These are phyloP conservation scores for Candida suzukii DNA, from an alignment of 805 yeast genomes.

Conservation along the genomic window DNA sequence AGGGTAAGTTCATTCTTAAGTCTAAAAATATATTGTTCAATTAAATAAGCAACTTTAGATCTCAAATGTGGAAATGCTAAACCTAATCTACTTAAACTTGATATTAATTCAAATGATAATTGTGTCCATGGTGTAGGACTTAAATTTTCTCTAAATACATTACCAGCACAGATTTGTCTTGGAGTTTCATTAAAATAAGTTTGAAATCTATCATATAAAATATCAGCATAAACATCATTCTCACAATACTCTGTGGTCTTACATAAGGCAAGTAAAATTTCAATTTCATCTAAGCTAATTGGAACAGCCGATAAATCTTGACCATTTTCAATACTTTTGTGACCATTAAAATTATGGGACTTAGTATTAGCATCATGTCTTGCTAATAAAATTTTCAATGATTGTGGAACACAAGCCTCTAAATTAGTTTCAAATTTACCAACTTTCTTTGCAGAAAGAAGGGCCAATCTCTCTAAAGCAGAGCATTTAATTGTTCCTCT, in stretches of 20 bases:
- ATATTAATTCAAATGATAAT: constrained; percentile 27
- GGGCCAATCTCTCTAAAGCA: constrained; percentile 31
- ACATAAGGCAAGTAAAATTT: constrained; percentile 51
- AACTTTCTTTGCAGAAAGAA: constrained; percentile 20
- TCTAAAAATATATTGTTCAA: background rate
- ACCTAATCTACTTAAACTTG: constrained; percentile 24
- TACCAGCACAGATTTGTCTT: constrained; percentile 31
- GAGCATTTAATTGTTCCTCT: constrained; percentile 28
- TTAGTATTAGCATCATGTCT: constrained; percentile 5
- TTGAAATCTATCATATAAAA: constrained; percentile 37
- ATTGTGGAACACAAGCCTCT: constrained; percentile 16
- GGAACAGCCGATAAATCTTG: constrained; percentile 10
- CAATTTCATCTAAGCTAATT: constrained; percentile 31
- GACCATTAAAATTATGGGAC: too few relatives aligned
- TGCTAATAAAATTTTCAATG: constrained; percentile 14
- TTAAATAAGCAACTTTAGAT: constrained; percentile 2
- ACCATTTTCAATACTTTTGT: constrained; percentile 2
- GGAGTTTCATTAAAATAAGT: constrained; percentile 40
- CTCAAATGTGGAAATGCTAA: constrained; percentile 10
- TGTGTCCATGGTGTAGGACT: constrained; percentile 36
- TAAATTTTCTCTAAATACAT: constrained; percentile 17
- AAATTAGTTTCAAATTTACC: constrained; percentile 10
- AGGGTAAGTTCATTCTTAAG: constrained; percentile 1
- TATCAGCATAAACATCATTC: constrained; percentile 32
- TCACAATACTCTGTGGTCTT: constrained; percentile 30